Evolutionary conservation across 106 monocot genomes (phyloP).

Genomic region (Platanthera zijinensis): DNA sequence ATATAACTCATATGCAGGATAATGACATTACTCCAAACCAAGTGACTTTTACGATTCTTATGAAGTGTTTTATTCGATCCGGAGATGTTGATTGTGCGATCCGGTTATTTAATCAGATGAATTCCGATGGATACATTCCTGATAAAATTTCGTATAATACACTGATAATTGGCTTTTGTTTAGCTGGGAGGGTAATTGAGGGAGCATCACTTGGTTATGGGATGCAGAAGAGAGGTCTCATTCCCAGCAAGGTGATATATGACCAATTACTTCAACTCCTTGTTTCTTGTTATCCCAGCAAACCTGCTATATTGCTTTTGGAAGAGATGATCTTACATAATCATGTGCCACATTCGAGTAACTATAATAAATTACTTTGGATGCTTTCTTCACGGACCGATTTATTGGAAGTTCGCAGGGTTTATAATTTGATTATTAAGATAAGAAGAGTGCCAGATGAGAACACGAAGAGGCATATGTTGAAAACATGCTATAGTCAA

Average conservation of each 20-base stretch:
- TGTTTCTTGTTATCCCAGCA: slow-evolving; percentile 7
- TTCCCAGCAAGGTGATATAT: slow-evolving; percentile 26
- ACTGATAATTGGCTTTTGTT: slow-evolving; percentile 21
- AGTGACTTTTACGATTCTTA: slow-evolving; percentile 37
- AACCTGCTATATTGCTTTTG: slow-evolving; percentile 19
- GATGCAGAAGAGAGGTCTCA: slow-evolving; percentile 36
- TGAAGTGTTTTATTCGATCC: slow-evolving; percentile 16
- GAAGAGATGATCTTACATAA: slow-evolving; percentile 35
- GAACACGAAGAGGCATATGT: slow-evolving; percentile 20
- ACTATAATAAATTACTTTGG: slow-evolving; percentile 21
- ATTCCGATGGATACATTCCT: slow-evolving; percentile 7
- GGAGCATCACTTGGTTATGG: slow-evolving; percentile 25
- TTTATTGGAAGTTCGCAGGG: slow-evolving; percentile 13
- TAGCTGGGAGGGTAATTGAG: slow-evolving; percentile 20
- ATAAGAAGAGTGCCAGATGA: slow-evolving; percentile 21
- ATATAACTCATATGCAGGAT: slow-evolving; percentile 21
- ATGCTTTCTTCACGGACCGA: slow-evolving; percentile 12
- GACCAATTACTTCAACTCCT: slow-evolving; percentile 18
- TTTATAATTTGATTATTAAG: slow-evolving; percentile 30
- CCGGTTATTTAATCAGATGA: slow-evolving; percentile 35
- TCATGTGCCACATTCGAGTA: slow-evolving; percentile 15
- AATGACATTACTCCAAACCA: slow-evolving; percentile 26
- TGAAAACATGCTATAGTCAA: slow-evolving; percentile 17
- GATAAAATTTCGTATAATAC: slow-evolving; percentile 25
- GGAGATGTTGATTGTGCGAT: slow-evolving; percentile 22